Base-by-base conservation (phyloP, 164 flowering plant species). In the Paratinospora sagittata region DNA sequence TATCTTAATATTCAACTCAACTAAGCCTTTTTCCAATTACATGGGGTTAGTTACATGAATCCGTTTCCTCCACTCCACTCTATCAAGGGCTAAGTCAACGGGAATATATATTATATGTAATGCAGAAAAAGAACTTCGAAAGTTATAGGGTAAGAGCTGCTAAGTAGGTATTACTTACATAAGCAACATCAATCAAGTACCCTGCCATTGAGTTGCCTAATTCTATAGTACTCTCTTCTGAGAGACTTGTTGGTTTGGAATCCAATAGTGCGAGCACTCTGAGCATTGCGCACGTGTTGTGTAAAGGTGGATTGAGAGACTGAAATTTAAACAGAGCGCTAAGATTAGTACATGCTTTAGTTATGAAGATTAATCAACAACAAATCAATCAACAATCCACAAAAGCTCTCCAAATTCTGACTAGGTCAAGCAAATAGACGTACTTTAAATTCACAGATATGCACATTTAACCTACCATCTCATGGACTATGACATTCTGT, bases 221-320 rank as follows among this genome's bases (percentile, higher is more conserved):
- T 7, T 69, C 73, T 63, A 68, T 27, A 43, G 85, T 74, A 75
- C 80, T 82, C 66, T 83, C 78, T 60, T 86, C 89, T 49, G 88
- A 78, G 72, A 91, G 86, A 68, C 65, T 81, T 23, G 90, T 74
- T 62, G 86, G 87, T 57, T 76, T 81, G 5, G 83, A 84, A 77
- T 87, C 88, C 70, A 93, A 78, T 27, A 47, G 39, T 45, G 75
- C 67, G 30, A 93, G 82, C 75, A 88, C 27, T 70, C 87, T 82
- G 55, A 93, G 81, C 82, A 93, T 67, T 12, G 90, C 92, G 78
- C 92, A 84, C 39, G 58, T 78, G 78, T 91, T 93, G 75, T 88
- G 88, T 62, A 87, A 23, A 17, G 89, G 82, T 43, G 70, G 84
- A 60, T 75, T 81, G 61, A 58, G 70, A 27, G 79, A 75, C 97